Percentiles rank a stretch among this genome's conserved stretches.
These are phyloP conservation scores for Aspergillus brunneoviolaceus DNA, from an alignment of 2,329 filamentous ascomycete species.

Conservation along the genomic window DNA sequence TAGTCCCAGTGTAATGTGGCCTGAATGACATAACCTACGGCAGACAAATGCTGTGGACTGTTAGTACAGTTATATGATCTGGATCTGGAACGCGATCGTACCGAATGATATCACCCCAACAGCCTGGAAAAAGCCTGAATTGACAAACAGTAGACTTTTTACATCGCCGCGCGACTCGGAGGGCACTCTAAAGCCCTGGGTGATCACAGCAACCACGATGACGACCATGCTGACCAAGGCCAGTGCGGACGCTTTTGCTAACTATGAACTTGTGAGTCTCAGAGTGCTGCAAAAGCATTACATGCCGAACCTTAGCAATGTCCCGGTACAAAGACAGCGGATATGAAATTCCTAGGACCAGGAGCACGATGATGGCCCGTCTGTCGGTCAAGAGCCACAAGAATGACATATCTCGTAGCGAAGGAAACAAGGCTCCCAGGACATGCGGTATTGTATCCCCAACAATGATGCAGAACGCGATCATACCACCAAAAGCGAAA, in stretches of 20 bases:
- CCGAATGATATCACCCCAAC: constrained; percentile 98
- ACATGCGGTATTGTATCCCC: constrained; percentile 96
- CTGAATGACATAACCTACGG: constrained; percentile 44
- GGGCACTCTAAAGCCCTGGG: constrained; percentile 76
- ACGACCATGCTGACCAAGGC: constrained; percentile 90
- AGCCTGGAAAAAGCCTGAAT: constrained; percentile 87
- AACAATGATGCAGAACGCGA: constrained; percentile 96
- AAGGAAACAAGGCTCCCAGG: constrained; percentile 76
- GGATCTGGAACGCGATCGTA: constrained; percentile 43
- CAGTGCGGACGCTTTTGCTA: constrained; percentile 92
- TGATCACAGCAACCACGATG: constrained; percentile 83
- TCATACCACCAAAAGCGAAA: constrained; percentile 98
- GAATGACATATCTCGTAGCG: constrained; percentile 68
- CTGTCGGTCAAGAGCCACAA: constrained; percentile 80
- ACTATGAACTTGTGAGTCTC: constrained; percentile 52
- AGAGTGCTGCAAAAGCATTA: background rate
- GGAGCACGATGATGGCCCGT: constrained; percentile 80
- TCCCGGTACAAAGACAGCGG: constrained; percentile 92
- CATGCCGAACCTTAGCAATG: constrained; percentile 77
- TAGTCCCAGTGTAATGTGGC: constrained; percentile 13
- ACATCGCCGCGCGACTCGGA: constrained; percentile 70
- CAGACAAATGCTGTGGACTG: constrained; percentile 61
- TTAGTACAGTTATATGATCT: constrained; percentile 31
- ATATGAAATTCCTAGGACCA: constrained; percentile 81
- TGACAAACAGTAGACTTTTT: constrained; percentile 70